Percentiles rank a stretch among this genome's conserved stretches.
Conservation (phyloP, 371 early-diverging fungal species). For the Actinomortierella ambigua region DNA sequence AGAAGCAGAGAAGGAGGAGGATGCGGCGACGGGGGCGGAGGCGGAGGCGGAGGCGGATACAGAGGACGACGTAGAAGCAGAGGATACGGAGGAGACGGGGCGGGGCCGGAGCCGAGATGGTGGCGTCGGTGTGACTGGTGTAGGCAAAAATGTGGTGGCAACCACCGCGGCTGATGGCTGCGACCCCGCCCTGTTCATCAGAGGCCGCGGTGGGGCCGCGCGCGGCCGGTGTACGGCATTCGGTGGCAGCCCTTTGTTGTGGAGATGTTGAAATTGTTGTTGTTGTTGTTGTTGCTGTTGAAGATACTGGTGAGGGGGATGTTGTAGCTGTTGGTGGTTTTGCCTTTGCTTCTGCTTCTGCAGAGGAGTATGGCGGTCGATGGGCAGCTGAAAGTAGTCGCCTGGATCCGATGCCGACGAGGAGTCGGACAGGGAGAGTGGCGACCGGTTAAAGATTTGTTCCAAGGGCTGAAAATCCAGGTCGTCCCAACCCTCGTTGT, state of each 20-base stretch:
- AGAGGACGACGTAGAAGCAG: slow-evolving; percentile 21
- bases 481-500: too few relatives aligned
- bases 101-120: slow-evolving; percentile 4
- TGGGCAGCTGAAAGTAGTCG: too few relatives aligned
- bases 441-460: too few relatives aligned
- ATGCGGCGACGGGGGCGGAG: slow-evolving; percentile 22
- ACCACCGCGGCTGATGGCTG: too few relatives aligned
- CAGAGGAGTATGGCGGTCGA: not conserved
- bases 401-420: too few relatives aligned
- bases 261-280: not conserved
- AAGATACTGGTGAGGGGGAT: not conserved
- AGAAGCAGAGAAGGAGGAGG: slow-evolving; percentile 12
- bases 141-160: too few relatives aligned
- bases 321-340: not conserved
- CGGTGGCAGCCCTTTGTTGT: too few relatives aligned
- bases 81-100: not conserved
- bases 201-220: too few relatives aligned
- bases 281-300: not conserved
- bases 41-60: slow-evolving; percentile 19
- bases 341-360: not conserved
- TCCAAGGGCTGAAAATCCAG: too few relatives aligned
- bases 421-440: too few relatives aligned
- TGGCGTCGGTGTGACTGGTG: not conserved
- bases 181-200: too few relatives aligned
- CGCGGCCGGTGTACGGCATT: too few relatives aligned